Conservation (phyloP, 1,284 basidiomycete genomes). For the Austroboletus olivaceoglutinosus region DNA sequence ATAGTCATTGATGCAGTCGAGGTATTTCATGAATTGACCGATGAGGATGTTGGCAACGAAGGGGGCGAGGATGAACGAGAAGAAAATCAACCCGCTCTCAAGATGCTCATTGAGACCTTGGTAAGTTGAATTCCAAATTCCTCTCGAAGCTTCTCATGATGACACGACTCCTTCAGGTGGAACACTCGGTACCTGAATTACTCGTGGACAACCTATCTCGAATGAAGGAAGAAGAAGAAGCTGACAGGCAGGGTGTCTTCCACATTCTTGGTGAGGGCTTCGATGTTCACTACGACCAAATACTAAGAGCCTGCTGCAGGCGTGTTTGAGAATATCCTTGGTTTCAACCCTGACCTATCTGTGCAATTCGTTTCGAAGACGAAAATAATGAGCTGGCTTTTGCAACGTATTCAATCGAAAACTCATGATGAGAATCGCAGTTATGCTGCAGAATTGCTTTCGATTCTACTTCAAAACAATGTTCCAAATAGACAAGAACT, state of each 20-base stretch:
- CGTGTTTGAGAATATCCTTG: slow-evolving; percentile 90
- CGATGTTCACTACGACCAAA: not conserved
- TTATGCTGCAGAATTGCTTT: slow-evolving; percentile 85
- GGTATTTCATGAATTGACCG: slow-evolving; percentile 90
- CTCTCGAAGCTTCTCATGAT: not conserved
- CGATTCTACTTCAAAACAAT: slow-evolving; percentile 83
- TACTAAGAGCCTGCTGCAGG: slow-evolving; percentile 46
- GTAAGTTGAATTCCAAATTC: slow-evolving; percentile 44
- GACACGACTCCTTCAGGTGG: slow-evolving; percentile 49
- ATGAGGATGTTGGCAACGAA: slow-evolving; percentile 90
- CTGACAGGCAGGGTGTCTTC: slow-evolving; percentile 87
- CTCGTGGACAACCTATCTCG: slow-evolving; percentile 86
- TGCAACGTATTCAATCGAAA: slow-evolving; percentile 74
- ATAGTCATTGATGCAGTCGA: slow-evolving; percentile 92
- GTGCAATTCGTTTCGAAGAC: slow-evolving; percentile 72
- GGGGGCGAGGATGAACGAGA: slow-evolving; percentile 67
- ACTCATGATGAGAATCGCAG: slow-evolving; percentile 81
- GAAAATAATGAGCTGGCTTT: slow-evolving; percentile 74
- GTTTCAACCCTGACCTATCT: slow-evolving; percentile 77
- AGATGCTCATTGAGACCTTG: slow-evolving; percentile 69
- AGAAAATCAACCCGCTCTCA: slow-evolving; percentile 67
- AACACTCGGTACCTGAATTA: slow-evolving; percentile 82
- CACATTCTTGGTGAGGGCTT: slow-evolving; percentile 71
- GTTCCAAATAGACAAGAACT: slow-evolving; percentile 62
- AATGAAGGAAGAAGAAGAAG: slow-evolving; percentile 81